A percentile compares a stretch with the other conserved stretches of the same genome.
These are phyloP conservation scores for Salvia sclarea DNA, from an alignment of 305 asterid genomes.

Conservation along the genomic window DNA sequence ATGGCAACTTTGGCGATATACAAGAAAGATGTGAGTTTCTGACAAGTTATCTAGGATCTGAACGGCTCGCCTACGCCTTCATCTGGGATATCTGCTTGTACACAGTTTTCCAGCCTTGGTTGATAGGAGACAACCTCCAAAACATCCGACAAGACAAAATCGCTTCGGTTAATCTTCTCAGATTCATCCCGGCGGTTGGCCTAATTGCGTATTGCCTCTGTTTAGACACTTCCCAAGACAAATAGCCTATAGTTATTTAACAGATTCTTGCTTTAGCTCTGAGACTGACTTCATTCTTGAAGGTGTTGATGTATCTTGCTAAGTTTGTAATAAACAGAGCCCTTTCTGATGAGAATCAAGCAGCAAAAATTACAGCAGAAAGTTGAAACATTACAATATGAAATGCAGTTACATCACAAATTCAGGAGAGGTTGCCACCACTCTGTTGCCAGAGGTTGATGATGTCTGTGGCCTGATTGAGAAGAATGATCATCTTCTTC, in stretches of 20 bases:
- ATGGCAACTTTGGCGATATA: constrained; percentile 60
- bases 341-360: constrained; percentile 4
- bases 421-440: constrained; percentile 75
- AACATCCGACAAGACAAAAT: constrained; percentile 58
- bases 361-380: neutral
- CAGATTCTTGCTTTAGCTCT: constrained; percentile 9
- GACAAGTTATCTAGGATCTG: constrained; percentile 63
- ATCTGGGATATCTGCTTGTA: constrained; percentile 82
- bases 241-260: constrained; percentile 19
- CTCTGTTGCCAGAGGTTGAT: constrained; percentile 98
- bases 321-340: constrained; percentile 1
- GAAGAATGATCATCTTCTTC: constrained; percentile 76
- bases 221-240: constrained; percentile 49
- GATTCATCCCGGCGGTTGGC: constrained; percentile 81
- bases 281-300: neutral
- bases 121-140: constrained; percentile 75
- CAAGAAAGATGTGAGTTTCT: constrained; percentile 66
- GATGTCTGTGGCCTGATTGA: constrained; percentile 92
- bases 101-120: constrained; percentile 83
- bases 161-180: constrained; percentile 49
- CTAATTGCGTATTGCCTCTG: constrained; percentile 69
- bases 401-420: constrained; percentile 6
- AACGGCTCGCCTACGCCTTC: constrained; percentile 90
- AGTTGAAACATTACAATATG: constrained; percentile 21
- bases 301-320: neutral